These are phyloP conservation scores for Berkeleyomyces basicola DNA, from an alignment of 2,329 filamentous ascomycete genomes.

Conservation along the genomic window DNA sequence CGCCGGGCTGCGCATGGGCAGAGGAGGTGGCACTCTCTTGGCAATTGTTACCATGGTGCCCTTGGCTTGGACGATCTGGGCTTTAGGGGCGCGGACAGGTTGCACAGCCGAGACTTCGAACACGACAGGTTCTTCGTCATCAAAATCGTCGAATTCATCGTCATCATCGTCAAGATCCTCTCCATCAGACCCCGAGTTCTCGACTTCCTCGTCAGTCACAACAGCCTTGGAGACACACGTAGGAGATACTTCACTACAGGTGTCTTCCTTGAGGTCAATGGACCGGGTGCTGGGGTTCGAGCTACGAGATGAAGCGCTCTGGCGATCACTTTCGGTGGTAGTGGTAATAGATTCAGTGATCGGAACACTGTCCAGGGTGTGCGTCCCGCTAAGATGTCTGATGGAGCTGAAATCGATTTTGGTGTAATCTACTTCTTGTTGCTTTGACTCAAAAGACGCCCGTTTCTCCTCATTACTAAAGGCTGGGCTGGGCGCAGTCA, in stretches of 20 bases:
- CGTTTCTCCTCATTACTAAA: constrained; percentile 34
- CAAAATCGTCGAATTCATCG: constrained; percentile 31
- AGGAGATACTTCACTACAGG: neutral
- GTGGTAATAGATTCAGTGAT: constrained; percentile 13
- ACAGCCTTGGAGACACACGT: too few relatives aligned
- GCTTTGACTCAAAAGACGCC: constrained; percentile 23
- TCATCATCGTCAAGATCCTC: constrained; percentile 27
- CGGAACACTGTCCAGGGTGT: constrained; percentile 21
- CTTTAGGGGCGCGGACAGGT: constrained; percentile 37
- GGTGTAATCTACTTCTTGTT: constrained; percentile 39
- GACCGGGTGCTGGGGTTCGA: constrained; percentile 12
- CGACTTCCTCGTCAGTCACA: neutral
- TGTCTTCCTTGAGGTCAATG: constrained; percentile 10
- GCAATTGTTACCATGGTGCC: constrained; percentile 73
- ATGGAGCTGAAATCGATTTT: constrained; percentile 38
- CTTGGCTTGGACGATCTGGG: constrained; percentile 51
- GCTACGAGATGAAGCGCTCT: constrained; percentile 12
- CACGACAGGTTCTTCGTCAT: constrained; percentile 49
- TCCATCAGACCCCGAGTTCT: constrained; percentile 11
- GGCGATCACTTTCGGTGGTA: constrained; percentile 12
- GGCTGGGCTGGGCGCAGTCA: constrained; percentile 37
- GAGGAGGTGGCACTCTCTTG: constrained; percentile 59
- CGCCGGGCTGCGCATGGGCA: constrained; percentile 63
- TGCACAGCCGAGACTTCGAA: constrained; percentile 43
- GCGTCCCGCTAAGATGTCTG: constrained; percentile 28